Evolutionary conservation across 2,329 filamentous ascomycete species (phyloP).

Genomic region (Canariomyces notabilis): DNA sequence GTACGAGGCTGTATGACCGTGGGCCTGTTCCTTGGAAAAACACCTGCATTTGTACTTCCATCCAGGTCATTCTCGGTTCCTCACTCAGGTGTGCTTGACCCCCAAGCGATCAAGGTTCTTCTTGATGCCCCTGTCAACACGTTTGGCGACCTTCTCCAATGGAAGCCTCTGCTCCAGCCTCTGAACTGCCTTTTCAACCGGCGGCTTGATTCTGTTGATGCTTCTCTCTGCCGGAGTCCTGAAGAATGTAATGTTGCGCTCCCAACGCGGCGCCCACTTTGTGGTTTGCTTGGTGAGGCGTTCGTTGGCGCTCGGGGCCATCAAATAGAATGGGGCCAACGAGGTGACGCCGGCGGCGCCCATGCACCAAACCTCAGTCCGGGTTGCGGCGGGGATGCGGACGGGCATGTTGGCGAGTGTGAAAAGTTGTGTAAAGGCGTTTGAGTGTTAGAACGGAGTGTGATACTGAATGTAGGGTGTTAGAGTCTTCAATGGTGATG

Average conservation of each 20-base stretch:
- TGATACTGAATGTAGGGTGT: slow-evolving; percentile 1
- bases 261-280: slow-evolving; percentile 57
- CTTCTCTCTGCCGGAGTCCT: slow-evolving; percentile 26
- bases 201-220: slow-evolving; percentile 22
- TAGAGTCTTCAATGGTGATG: background rate
- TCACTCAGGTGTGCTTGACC: slow-evolving; percentile 14
- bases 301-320: slow-evolving; percentile 53
- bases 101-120: slow-evolving; percentile 20
- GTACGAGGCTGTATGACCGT: background rate
- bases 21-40: too few relatives aligned
- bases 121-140: slow-evolving; percentile 18
- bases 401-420: slow-evolving; percentile 42
- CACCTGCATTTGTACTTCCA: background rate
- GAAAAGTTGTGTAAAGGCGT: slow-evolving; percentile 7
- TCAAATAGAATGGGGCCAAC: slow-evolving; percentile 53
- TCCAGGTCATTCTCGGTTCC: background rate
- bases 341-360: slow-evolving; percentile 49
- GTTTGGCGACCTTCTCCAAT: slow-evolving; percentile 23
- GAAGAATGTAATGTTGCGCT: slow-evolving; percentile 52
- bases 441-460: slow-evolving; percentile 2
- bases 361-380: slow-evolving; percentile 48
- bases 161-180: slow-evolving; percentile 22
- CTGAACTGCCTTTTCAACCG: slow-evolving; percentile 25
- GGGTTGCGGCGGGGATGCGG: slow-evolving; percentile 45
- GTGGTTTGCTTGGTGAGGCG: slow-evolving; percentile 48